Conservation (phyloP, 345 rosid species). For the Populus simonii region DNA sequence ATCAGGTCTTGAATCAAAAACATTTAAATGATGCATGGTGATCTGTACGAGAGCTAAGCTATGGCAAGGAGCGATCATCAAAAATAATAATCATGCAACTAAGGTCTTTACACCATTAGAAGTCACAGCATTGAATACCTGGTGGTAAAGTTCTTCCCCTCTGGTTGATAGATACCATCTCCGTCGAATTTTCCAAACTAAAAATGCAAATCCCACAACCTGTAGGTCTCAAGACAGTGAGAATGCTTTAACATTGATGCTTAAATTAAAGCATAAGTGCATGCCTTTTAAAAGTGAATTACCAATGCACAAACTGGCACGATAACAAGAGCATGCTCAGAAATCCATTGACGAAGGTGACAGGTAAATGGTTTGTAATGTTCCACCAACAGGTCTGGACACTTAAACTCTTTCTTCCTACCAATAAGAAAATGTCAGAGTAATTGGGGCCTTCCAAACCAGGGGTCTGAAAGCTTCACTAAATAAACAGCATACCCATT, state of each 20-base stretch:
- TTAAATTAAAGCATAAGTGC: constrained; percentile 36
- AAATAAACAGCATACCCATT: constrained; percentile 49
- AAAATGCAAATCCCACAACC: constrained; percentile 49
- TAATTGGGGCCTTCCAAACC: neutral
- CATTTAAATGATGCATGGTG: constrained; percentile 1
- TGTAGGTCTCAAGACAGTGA: constrained; percentile 58
- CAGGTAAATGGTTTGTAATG: constrained; percentile 64
- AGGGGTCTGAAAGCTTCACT: neutral
- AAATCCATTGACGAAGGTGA: constrained; percentile 55
- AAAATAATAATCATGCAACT: neutral
- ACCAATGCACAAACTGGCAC: constrained; percentile 53
- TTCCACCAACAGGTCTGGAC: constrained; percentile 61
- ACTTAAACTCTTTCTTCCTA: constrained; percentile 70
- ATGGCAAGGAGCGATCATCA: neutral
- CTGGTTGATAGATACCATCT: constrained; percentile 47
- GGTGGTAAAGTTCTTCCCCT: constrained; percentile 63
- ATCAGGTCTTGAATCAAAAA: neutral
- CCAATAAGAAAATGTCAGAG: constrained; percentile 9
- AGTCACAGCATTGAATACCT: constrained; percentile 38
- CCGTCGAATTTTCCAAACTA: constrained; percentile 42
- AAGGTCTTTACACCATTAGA: neutral
- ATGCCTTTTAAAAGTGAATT: constrained; percentile 29
- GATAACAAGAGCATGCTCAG: constrained; percentile 38
- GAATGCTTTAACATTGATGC: constrained; percentile 48
- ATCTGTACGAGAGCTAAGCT: neutral